A percentile compares a stretch with the other conserved stretches of the same genome.
Evolutionary conservation across 805 yeast genomes (phyloP).

Genomic region (Wickerhamiella cacticola): DNA sequence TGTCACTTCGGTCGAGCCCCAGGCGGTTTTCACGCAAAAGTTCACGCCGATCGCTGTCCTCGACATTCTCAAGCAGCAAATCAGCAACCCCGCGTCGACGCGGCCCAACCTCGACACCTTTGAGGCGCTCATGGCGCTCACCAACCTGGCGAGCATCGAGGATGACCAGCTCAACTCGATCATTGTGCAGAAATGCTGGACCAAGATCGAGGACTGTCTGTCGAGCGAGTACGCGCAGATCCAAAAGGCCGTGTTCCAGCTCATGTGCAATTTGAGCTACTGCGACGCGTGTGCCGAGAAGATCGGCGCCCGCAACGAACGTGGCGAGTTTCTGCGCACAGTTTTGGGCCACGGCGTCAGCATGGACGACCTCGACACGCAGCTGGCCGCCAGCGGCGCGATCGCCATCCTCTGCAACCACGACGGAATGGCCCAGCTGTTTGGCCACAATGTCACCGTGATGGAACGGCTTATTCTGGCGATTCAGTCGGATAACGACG

Average conservation of each 20-base stretch:
- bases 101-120: constrained; percentile 32
- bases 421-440: constrained; percentile 26
- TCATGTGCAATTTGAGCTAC: constrained; percentile 47
- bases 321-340: constrained; percentile 26
- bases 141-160: constrained; percentile 47
- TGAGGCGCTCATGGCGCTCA: constrained; percentile 51
- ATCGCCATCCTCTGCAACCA: constrained; percentile 31
- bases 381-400: constrained; percentile 33
- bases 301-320: constrained; percentile 26
- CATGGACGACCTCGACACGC: constrained; percentile 26
- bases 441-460: constrained; percentile 24
- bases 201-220: constrained; percentile 35
- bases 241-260: constrained; percentile 51
- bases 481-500: constrained; percentile 21
- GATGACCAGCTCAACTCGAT: constrained; percentile 33
- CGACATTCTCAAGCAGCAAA: constrained; percentile 25
- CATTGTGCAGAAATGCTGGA: constrained; percentile 35
- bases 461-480: constrained; percentile 20
- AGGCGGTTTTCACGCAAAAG: constrained; percentile 27
- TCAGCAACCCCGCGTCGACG: constrained; percentile 20
- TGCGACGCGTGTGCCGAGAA: constrained; percentile 29
- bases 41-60: constrained; percentile 26
- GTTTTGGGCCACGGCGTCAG: constrained; percentile 24
- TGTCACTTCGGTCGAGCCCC: constrained; percentile 29
- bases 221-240: constrained; percentile 37